Evolutionary conservation across 805 yeast genomes (phyloP).

Genomic region (Suhomyces prunicola): DNA sequence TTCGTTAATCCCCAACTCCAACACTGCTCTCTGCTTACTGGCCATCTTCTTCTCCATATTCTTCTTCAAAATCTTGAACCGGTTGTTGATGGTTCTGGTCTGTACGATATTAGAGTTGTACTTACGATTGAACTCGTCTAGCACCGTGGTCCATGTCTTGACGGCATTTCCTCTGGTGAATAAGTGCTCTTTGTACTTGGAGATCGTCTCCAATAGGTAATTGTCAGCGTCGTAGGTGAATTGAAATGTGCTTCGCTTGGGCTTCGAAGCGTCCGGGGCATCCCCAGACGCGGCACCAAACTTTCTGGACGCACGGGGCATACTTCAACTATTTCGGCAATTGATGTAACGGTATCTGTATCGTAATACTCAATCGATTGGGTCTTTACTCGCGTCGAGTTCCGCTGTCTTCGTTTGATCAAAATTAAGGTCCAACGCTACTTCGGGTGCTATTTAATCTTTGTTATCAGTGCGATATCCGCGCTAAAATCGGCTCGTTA

Average conservation of each 20-base stretch:
- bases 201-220: conserved; percentile 16
- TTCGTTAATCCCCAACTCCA: conserved; percentile 22
- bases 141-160: conserved; percentile 24
- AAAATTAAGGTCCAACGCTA: neutral
- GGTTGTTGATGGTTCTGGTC: conserved; percentile 23
- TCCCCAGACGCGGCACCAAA: neutral
- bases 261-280: neutral
- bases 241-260: conserved; percentile 14
- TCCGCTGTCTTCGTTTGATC: neutral
- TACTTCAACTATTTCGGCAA: neutral
- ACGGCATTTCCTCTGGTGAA: conserved; percentile 26
- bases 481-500: neutral
- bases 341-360: too few species aligned
- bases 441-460: neutral
- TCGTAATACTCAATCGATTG: neutral
- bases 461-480: neutral
- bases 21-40: conserved; percentile 6
- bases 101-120: conserved; percentile 19
- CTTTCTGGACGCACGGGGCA: neutral
- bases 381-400: too few species aligned
- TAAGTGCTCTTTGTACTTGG: conserved; percentile 17
- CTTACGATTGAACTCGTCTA: conserved; percentile 18
- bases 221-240: conserved; percentile 27
- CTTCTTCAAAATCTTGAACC: conserved; percentile 19
- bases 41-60: conserved; percentile 18